These are phyloP conservation scores for Hamamelis virginiana DNA, from an alignment of 164 flowering plant species.

Conservation along the genomic window DNA sequence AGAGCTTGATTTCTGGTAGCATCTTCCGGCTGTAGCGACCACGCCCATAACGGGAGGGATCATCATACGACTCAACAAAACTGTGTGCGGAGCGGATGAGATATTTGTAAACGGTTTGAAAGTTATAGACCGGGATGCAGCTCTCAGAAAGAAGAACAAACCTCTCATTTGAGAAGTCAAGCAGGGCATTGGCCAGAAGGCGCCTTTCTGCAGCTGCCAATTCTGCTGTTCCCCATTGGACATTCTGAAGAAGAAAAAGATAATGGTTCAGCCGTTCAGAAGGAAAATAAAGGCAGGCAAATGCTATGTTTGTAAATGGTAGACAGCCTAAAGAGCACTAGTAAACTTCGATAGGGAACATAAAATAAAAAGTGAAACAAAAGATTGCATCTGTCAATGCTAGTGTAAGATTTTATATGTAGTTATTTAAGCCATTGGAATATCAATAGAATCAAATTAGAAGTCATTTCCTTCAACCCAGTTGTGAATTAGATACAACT, in stretches of 20 bases:
- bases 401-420: too few species aligned
- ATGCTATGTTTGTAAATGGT: too few species aligned
- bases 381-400: too few species aligned
- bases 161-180: constrained; percentile 84
- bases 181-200: constrained; percentile 83
- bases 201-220: constrained; percentile 78
- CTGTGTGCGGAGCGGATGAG: constrained; percentile 55
- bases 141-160: constrained; percentile 89
- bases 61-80: constrained; percentile 76
- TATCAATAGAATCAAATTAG: too few species aligned
- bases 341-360: too few species aligned
- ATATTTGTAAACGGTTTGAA: constrained; percentile 67
- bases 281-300: too few species aligned
- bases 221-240: constrained; percentile 64
- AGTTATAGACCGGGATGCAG: constrained; percentile 78
- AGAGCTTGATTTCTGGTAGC: constrained; percentile 64
- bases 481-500: too few species aligned
- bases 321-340: too few species aligned
- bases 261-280: neutral
- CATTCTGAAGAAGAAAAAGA: constrained; percentile 41
- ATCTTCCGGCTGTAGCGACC: constrained; percentile 79
- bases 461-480: too few species aligned
- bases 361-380: too few species aligned
- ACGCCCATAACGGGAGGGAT: constrained; percentile 83
- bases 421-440: too few species aligned